phyloP scores from a whole-genome alignment of 352 stramenopile genomes.

The Phytophthora boehmeriae region DNA sequence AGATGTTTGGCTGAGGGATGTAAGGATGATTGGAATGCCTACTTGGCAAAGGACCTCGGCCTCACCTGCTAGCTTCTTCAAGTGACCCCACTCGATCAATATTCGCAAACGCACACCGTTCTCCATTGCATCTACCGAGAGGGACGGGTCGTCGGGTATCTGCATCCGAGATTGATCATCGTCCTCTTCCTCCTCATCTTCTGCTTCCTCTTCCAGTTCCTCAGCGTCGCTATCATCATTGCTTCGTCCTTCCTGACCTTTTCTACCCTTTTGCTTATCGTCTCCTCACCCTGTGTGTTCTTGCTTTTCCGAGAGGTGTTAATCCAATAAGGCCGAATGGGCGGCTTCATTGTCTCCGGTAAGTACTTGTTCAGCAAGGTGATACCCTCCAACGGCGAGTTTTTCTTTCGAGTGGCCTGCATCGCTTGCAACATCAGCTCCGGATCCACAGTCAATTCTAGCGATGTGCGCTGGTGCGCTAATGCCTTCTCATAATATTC shows the following conservation, averaged over 20 bases:
- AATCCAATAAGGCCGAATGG: constrained; percentile 87
- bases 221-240: constrained; percentile 37
- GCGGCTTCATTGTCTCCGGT: constrained; percentile 66
- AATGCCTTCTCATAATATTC: constrained; percentile 84
- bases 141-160: constrained; percentile 65
- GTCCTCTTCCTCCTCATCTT: constrained; percentile 61
- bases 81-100: constrained; percentile 76
- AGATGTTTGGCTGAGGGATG: constrained; percentile 79
- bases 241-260: not conserved
- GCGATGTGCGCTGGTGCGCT: constrained; percentile 48
- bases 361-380: constrained; percentile 61
- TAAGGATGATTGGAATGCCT: constrained; percentile 84
- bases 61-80: constrained; percentile 74
- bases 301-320: constrained; percentile 42
- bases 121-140: constrained; percentile 87
- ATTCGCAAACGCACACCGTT: constrained; percentile 83
- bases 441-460: constrained; percentile 59
- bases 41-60: constrained; percentile 83
- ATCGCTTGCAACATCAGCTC: constrained; percentile 75
- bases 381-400: constrained; percentile 58
- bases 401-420: constrained; percentile 60
- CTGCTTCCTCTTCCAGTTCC: constrained; percentile 60
- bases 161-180: constrained; percentile 61
- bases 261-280: constrained; percentile 9
- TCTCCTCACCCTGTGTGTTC: constrained; percentile 17